phyloP scores from a whole-genome alignment of 495 filamentous ascomycete species.

The Polyplosphaeria fusca region DNA sequence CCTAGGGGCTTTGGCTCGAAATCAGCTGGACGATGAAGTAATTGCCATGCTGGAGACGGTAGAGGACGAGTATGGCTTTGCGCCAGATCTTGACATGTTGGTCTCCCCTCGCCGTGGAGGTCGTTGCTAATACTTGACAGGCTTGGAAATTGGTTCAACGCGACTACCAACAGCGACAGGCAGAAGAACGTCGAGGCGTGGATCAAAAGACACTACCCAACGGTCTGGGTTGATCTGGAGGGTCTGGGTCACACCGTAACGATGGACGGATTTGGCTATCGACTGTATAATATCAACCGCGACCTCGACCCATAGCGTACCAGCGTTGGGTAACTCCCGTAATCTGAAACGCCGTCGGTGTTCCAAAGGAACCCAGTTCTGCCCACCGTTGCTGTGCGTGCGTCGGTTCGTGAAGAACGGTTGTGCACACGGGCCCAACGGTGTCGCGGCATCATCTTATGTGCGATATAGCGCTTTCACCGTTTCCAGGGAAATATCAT shows the following conservation, averaged over 20 bases:
- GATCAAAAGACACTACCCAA: slow-evolving; percentile 63
- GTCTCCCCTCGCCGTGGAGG: slow-evolving; percentile 40
- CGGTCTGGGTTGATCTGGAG: slow-evolving; percentile 63
- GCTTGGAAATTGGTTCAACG: slow-evolving; percentile 71
- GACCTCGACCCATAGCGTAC: slow-evolving; percentile 26
- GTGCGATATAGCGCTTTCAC: neutral
- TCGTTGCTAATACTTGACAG: slow-evolving; percentile 46
- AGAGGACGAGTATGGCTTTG: slow-evolving; percentile 60
- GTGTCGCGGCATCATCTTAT: neutral
- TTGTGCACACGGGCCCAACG: neutral
- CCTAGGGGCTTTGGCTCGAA: slow-evolving; percentile 67
- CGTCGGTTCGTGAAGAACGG: neutral
- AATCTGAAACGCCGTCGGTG: too few relatives aligned
- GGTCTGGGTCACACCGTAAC: slow-evolving; percentile 17
- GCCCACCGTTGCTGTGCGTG: too few relatives aligned
- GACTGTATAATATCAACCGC: slow-evolving; percentile 26
- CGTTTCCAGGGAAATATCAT: too few relatives aligned
- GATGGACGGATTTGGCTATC: slow-evolving; percentile 27
- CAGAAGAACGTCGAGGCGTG: slow-evolving; percentile 70
- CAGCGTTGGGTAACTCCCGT: neutral
- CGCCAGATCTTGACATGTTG: slow-evolving; percentile 67
- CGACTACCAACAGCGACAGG: slow-evolving; percentile 54
- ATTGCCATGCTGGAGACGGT: slow-evolving; percentile 56
- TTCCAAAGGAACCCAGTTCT: too few relatives aligned
- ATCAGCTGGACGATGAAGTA: slow-evolving; percentile 63